These are phyloP conservation scores for Pterocarpus macrocarpus DNA, from an alignment of 306 rosid species.

Conservation along the genomic window DNA sequence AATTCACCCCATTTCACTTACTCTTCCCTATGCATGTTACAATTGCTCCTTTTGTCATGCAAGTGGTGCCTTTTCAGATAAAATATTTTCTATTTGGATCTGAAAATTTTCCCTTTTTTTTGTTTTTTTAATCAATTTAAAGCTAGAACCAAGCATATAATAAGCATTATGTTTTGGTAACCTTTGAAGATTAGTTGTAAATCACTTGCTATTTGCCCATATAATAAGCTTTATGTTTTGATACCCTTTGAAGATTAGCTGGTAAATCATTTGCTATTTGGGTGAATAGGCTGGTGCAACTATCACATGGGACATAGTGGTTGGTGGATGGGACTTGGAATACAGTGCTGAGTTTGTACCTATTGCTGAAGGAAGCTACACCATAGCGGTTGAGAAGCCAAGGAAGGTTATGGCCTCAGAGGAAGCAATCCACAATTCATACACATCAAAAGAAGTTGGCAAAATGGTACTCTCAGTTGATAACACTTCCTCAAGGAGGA, in stretches of 20 bases:
- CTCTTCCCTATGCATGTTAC: slow-evolving; percentile 29
- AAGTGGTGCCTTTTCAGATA: slow-evolving; percentile 10
- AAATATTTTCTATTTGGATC: background rate
- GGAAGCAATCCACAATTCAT: slow-evolving; percentile 89
- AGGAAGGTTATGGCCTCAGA: slow-evolving; percentile 71
- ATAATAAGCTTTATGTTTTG: background rate
- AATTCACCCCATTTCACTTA: slow-evolving; percentile 23
- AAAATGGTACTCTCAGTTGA: slow-evolving; percentile 92
- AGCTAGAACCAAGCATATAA: background rate
- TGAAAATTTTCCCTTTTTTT: background rate
- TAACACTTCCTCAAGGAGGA: slow-evolving; percentile 79
- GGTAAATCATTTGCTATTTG: background rate
- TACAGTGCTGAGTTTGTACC: slow-evolving; percentile 95
- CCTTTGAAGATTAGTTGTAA: too few species aligned
- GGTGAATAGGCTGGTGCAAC: slow-evolving; percentile 78
- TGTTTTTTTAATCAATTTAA: background rate
- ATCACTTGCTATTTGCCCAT: too few species aligned
- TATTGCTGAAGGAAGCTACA: slow-evolving; percentile 79
- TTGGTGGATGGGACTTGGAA: slow-evolving; percentile 96
- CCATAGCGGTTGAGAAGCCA: slow-evolving; percentile 78
- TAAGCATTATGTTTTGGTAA: background rate
- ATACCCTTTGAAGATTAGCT: slow-evolving; percentile 49
- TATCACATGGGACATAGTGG: slow-evolving; percentile 94
- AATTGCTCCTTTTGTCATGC: slow-evolving; percentile 38
- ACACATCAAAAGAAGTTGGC: slow-evolving; percentile 75